Evolutionary conservation across 1,139 yeast genomes (phyloP), one percentile per base, ranked within the genome.

Genomic region (Pichia sp.): DNA sequence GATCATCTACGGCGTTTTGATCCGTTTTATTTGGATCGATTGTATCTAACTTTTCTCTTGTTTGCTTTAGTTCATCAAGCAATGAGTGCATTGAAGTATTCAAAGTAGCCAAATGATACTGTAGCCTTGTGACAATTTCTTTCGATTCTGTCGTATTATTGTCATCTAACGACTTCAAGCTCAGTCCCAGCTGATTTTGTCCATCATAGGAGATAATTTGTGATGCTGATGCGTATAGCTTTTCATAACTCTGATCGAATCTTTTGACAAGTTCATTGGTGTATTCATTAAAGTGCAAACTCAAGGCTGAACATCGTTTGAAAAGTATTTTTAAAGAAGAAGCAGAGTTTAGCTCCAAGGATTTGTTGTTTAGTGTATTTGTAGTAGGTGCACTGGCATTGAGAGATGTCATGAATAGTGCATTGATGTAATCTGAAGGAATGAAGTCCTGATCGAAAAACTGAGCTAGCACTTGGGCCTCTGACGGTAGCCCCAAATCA

Each of bases 251-350:
- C 14, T 72, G 64, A 61, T 81, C 78, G 58, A 84, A 71, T 57
- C 81, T 81, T 27, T 69, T 70, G 0, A 84, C 75, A 17, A 84
- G 67, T 59, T 81, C 83, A 61, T 76, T 80, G 1, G 86, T 80
- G 61, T 82, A 80, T 65, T 77, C 83, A 64, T 85, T 89, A 55
- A 85, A 67, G 61, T 83, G 86, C 4, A 83, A 75, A 20, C 83
- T 71, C 42, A 85, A 71, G 3, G 74, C 60, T 2, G 75, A 64
- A 17, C 78, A 69, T 45, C 71, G 66, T 4, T 72, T 64, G 52
- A 74, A 77, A 4, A 75, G 60, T 16, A 69, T 61, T 42, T 69
- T 67, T 7, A 73, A 59, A 9, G 71, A 63, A 33, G 63, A 52
- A 10, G 63, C 58, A 14, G 68, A 61, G n/a, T 70, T 62, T 36